Conservation (phyloP, 75 land plant genomes). For the Cunninghamia lanceolata region DNA sequence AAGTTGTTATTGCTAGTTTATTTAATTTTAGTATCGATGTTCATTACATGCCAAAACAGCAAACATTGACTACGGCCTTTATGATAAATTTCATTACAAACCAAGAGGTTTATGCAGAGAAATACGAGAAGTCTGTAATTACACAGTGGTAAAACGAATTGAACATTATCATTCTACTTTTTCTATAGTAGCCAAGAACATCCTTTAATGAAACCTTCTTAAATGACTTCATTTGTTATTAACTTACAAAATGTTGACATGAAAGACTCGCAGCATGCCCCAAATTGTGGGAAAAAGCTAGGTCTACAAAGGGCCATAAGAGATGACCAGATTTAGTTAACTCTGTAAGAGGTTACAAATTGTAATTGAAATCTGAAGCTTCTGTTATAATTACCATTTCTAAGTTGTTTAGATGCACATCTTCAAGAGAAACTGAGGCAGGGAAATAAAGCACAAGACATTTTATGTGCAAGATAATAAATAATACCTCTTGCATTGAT, state of each 20-base stretch:
- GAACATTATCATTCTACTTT: background rate
- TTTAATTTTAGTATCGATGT: no score
- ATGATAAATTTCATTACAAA: background rate
- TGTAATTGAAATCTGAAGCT: conserved; percentile 15
- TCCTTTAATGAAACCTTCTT: background rate
- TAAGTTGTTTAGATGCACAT: background rate
- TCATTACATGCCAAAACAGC: background rate
- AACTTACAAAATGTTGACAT: background rate
- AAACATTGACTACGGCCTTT: background rate
- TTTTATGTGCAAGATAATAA: background rate
- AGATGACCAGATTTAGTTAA: background rate
- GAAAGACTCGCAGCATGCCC: background rate
- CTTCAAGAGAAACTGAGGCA: background rate
- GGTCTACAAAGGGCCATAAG: background rate
- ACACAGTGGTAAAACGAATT: background rate
- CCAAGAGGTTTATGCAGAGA: background rate
- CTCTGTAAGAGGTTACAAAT: conserved; percentile 14
- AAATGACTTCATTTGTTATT: background rate
- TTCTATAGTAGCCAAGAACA: background rate
- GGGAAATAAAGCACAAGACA: background rate
- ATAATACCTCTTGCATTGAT: background rate
- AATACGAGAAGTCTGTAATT: background rate
- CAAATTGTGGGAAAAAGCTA: background rate
- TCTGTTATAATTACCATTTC: background rate
- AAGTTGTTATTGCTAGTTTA: background rate